Base-by-base conservation (phyloP, 1,139 yeast genomes). In the Nakaseomyces nivariensis region DNA sequence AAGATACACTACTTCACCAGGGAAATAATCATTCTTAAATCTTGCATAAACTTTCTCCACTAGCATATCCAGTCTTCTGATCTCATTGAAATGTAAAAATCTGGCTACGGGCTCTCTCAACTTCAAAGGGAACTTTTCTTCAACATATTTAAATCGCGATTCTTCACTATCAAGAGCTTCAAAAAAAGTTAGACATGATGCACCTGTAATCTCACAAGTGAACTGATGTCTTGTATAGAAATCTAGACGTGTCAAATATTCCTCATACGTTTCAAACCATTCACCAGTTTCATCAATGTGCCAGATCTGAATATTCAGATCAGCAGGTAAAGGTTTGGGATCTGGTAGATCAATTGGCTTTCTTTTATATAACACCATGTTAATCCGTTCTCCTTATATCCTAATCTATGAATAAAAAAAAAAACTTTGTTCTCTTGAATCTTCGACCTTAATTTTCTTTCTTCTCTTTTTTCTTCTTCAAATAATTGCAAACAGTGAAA, bases 191-290 rank as follows among this genome's bases (percentile, higher is more conserved):
- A 90, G 74, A 60, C 95, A 85, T 22, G 96, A 85, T 61, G 89
- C 88, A 27, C 98, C 98, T 0, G 97, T 88, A 50, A 92, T 84
- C 70, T 92, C 98, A 70, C 97, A 92, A 5, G 89, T 95, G 69
- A 92, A 92, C 64, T 87, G 85, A 56, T 81, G 79, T 52, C 81
- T 77, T 55, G 75, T 76, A 66, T 84, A 85, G 66, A 82, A 85
- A 64, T 85, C 89, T 71, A 84, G 68, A 49, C 90, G 69, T 17
- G 69, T 68, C 51, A 92, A 70, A 63, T 86, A 92, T 9, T 81
- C 87, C 49, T 84, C 89, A 64, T 92, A 92, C 10, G 73, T 72
- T 25, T 72, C 59, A 64, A 89, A 92, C 87, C 95, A 90, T 70
- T 92, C 97, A 49, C 82, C 83, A 3, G 97, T 90, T 56, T 81